phyloP scores from a whole-genome alignment of 2,329 filamentous ascomycete species.

The Aspergillus pseudoglaucus region DNA sequence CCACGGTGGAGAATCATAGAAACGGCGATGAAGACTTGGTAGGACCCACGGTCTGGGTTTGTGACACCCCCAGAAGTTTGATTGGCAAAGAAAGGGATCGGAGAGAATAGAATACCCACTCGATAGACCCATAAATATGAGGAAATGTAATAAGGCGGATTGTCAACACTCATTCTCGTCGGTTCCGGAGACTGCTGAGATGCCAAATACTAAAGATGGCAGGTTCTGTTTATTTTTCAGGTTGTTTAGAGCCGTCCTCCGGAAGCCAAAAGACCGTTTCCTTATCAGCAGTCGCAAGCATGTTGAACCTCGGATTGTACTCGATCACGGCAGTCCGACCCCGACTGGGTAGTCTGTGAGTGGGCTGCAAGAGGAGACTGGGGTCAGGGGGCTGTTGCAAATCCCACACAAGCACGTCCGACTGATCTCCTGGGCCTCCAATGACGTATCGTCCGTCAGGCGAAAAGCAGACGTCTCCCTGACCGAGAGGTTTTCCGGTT shows the following conservation, averaged over 20 bases:
- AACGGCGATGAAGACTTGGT: conserved; percentile 42
- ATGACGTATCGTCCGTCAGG: conserved; percentile 86
- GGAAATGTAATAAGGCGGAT: neutral
- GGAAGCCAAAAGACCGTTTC: conserved; percentile 75
- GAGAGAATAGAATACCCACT: conserved; percentile 16
- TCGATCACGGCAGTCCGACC: conserved; percentile 67
- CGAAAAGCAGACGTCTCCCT: conserved; percentile 78
- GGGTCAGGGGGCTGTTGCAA: conserved; percentile 51
- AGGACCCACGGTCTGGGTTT: conserved; percentile 60
- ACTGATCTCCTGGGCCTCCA: conserved; percentile 62
- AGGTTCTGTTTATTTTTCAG: conserved; percentile 24
- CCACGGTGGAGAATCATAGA: conserved; percentile 48
- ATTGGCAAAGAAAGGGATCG: conserved; percentile 58
- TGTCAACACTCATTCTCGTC: neutral
- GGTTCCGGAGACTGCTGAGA: too few species aligned
- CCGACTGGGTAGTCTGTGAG: conserved; percentile 37
- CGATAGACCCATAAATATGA: neutral
- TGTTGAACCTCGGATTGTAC: conserved; percentile 86
- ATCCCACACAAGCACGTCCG: conserved; percentile 83
- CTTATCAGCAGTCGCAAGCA: conserved; percentile 82
- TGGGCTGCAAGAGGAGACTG: conserved; percentile 47
- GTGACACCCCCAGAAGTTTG: conserved; percentile 58
- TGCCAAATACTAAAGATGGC: neutral
- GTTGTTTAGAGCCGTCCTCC: conserved; percentile 45
- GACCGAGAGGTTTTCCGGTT: conserved; percentile 47